Base-by-base conservation (phyloP, 768 basidiomycete genomes). In the Panaeolus papilionaceus region DNA sequence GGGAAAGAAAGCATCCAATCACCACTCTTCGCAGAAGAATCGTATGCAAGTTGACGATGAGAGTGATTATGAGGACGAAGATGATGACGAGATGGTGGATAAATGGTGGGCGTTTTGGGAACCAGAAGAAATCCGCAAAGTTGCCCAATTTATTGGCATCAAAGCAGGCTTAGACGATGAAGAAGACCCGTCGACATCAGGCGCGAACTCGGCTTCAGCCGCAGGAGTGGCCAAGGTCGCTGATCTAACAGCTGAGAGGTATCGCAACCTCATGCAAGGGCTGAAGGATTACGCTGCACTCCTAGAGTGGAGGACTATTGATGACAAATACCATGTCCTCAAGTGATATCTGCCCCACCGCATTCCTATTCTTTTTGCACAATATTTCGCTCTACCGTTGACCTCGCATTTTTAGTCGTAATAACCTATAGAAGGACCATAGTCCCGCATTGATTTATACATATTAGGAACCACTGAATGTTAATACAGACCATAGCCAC, bases 21-120 rank as follows among this genome's bases (percentile, higher is more conserved):
- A 66, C 37, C 61, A 58, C n/a, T 44, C 38, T 16, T 37, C 33
- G 33, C 26, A 64, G 20, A 23, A 9, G 10, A 39, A 69, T 54
- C 67, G 67, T 61, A 68, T 63, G 33, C 67, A 63, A 23, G 40
- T 64, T 10, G 66, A 64, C 39, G 62, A 68, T 28, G 66, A 68
- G 16, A 76, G 73, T 9, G 71, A 71, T 54, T 76, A 72, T 62
- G 66, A 9, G 9, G 66, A 70, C 2, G 70, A 69, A 5, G 77
- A 80, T 0, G 80, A 78, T 4, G 83, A 84, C 2, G 76, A 79
- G 4, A 80, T 79, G 11, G 78, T 72, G 2, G 85, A 88, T 64
- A 79, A 79, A n/a, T 94, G 93, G 93, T 93, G 92, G 91, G 90
- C 84, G 12, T 89, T 94, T 77, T 85, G 83, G 79, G 82, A 91